These are phyloP conservation scores for Ogataea nonfermentans DNA, from an alignment of 805 yeast species.

Conservation along the genomic window DNA sequence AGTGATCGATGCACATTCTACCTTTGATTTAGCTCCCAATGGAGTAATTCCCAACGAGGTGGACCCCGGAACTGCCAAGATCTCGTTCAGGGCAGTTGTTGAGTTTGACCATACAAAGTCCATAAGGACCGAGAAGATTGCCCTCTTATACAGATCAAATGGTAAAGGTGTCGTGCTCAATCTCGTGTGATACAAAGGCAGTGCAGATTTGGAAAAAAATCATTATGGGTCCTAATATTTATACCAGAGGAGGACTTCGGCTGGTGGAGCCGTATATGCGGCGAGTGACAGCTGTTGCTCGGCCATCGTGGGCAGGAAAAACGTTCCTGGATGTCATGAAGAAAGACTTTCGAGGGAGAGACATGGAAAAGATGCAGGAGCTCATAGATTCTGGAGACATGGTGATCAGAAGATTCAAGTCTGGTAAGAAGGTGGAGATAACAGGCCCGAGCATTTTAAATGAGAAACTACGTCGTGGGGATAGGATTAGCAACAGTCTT, in stretches of 20 bases:
- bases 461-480: constrained; percentile 18
- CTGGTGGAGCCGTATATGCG: constrained; percentile 19
- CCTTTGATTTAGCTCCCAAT: constrained; percentile 11
- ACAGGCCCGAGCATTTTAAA: constrained; percentile 14
- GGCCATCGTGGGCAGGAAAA: constrained; percentile 13
- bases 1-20: constrained; percentile 24
- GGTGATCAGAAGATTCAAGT: constrained; percentile 9
- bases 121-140: constrained; percentile 28
- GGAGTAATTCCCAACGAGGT: constrained; percentile 14
- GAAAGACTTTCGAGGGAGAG: constrained; percentile 18
- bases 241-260: constrained; percentile 13
- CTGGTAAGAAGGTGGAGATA: constrained; percentile 1
- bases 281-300: constrained; percentile 13
- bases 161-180: constrained; percentile 29
- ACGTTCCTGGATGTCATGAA: constrained; percentile 17
- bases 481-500: constrained; percentile 29
- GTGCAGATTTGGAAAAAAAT: not conserved
- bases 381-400: constrained; percentile 16
- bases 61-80: constrained; percentile 31
- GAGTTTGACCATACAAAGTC: constrained; percentile 38
- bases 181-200: constrained; percentile 25
- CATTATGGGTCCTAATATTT: constrained; percentile 6
- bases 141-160: constrained; percentile 28
- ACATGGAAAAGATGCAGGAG: constrained; percentile 9
- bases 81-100: constrained; percentile 33